Evolutionary conservation across 352 stramenopile species (phyloP).

Genomic region (Pythium apleroticum): DNA sequence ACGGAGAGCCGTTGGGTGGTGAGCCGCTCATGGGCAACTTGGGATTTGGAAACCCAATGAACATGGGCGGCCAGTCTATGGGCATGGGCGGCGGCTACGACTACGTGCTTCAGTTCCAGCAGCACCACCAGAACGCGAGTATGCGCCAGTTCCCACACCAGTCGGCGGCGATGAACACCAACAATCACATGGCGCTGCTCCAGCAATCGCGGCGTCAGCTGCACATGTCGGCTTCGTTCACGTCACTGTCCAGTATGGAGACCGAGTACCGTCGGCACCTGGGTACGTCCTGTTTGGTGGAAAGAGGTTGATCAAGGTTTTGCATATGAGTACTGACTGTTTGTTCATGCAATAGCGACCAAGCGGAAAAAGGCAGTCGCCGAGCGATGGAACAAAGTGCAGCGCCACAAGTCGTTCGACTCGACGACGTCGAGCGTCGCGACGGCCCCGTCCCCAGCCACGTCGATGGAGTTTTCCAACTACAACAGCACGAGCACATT

Average conservation of each 20-base stretch:
- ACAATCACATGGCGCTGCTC: constrained; percentile 22
- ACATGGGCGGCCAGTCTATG: constrained; percentile 15
- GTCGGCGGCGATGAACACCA: constrained; percentile 27
- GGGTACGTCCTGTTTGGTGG: constrained; percentile 30
- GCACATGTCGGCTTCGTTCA: constrained; percentile 72
- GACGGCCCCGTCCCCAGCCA: constrained; percentile 36
- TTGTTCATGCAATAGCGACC: constrained; percentile 33
- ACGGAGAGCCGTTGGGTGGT: constrained; percentile 23
- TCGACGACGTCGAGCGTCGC: constrained; percentile 42
- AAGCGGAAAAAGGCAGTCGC: constrained; percentile 62
- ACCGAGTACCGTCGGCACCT: constrained; percentile 51
- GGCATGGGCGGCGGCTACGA: constrained; percentile 44
- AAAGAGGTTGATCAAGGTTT: background rate
- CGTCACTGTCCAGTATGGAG: constrained; percentile 73
- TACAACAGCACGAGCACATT: constrained; percentile 30
- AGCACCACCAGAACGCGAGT: constrained; percentile 40
- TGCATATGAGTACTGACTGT: too few relatives aligned
- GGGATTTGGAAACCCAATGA: background rate
- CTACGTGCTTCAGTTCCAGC: constrained; percentile 63
- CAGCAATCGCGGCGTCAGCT: constrained; percentile 38
- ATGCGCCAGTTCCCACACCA: constrained; percentile 57
- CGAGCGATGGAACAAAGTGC: constrained; percentile 69
- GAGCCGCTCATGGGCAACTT: constrained; percentile 20
- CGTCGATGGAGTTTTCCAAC: constrained; percentile 38
- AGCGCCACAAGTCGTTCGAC: constrained; percentile 64